A percentile compares a stretch with the other conserved stretches of the same genome.
These are phyloP conservation scores for Sindora glabra DNA, from an alignment of 306 rosid species.

Conservation along the genomic window DNA sequence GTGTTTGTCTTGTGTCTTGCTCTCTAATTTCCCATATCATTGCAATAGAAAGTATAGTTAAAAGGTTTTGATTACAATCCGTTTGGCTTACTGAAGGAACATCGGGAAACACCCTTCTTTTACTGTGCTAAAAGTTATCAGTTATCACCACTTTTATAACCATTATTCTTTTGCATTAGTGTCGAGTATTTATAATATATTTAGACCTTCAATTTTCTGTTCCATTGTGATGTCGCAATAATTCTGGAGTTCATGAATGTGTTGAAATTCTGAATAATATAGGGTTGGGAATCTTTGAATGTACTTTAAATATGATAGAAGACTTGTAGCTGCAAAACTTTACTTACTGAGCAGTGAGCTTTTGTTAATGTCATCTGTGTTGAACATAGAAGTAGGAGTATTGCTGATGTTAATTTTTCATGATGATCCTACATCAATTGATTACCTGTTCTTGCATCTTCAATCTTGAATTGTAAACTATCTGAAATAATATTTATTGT, in stretches of 20 bases:
- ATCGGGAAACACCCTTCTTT: background rate
- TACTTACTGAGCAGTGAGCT: background rate
- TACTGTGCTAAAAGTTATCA: too few species aligned
- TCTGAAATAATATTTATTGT: too few species aligned
- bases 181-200: too few species aligned
- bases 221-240: too few species aligned
- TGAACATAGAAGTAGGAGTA: background rate
- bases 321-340: background rate
- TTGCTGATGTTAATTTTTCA: too few species aligned
- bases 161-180: too few species aligned
- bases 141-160: too few species aligned
- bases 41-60: background rate
- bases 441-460: too few species aligned
- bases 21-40: background rate
- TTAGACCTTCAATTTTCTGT: too few species aligned
- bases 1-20: background rate
- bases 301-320: background rate
- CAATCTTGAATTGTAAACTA: too few species aligned
- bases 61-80: background rate
- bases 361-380: too few species aligned
- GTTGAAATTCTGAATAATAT: conserved; percentile 15
- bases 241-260: conserved; percentile 9
- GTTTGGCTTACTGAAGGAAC: background rate
- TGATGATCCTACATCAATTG: too few species aligned
- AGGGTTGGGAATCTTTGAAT: background rate